Conservation (phyloP, 257 asterid genomes). For the Solanum chiquidenum region DNA sequence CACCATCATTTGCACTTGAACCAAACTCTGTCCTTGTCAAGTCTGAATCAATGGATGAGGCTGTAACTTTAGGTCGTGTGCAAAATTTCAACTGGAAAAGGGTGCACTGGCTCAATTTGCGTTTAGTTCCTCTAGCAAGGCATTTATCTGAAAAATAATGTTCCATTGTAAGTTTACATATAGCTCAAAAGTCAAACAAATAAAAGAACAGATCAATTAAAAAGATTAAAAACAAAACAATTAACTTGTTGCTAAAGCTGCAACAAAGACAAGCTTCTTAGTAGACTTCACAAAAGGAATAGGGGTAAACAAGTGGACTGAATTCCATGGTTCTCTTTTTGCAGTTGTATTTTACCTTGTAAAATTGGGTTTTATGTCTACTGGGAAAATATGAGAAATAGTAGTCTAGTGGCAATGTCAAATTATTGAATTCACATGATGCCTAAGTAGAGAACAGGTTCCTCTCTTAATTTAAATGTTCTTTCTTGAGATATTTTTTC, state of each 20-base stretch:
- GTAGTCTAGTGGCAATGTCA: background rate
- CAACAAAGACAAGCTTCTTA: background rate
- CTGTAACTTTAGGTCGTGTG: conserved; percentile 35
- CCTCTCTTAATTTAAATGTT: background rate
- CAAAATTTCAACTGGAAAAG: conserved; percentile 67
- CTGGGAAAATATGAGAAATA: background rate
- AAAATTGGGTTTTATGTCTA: background rate
- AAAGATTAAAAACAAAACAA: background rate
- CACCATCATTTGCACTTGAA: conserved; percentile 1
- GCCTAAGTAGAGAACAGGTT: background rate
- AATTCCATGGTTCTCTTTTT: background rate
- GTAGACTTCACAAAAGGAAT: background rate
- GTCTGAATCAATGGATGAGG: conserved; percentile 12
- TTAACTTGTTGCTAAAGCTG: background rate
- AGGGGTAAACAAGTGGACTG: background rate
- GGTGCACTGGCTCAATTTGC: conserved; percentile 73
- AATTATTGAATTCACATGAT: background rate
- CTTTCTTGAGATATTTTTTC: background rate
- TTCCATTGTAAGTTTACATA: background rate
- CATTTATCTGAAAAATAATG: conserved; percentile 57
- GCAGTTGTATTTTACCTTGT: background rate
- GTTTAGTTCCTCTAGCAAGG: conserved; percentile 58
- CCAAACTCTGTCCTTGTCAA: conserved; percentile 2
- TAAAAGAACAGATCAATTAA: background rate
- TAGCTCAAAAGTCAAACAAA: background rate